phyloP scores from a whole-genome alignment of 2,329 filamentous ascomycete species.

The Penicillium paneum region DNA sequence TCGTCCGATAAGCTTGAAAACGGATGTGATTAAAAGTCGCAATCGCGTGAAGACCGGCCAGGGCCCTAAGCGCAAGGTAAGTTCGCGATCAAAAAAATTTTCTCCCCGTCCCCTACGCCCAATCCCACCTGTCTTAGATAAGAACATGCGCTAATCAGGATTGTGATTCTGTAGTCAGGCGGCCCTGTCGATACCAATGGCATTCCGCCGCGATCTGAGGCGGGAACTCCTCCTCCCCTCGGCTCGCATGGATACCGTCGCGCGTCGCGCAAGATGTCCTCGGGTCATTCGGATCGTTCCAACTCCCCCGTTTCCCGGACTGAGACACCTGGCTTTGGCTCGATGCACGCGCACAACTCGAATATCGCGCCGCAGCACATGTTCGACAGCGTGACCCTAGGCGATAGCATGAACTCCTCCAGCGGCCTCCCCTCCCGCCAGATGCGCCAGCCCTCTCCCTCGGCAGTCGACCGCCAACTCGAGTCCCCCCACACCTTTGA shows the following conservation, averaged over 20 bases:
- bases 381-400: conserved; percentile 69
- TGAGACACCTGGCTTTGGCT: conserved; percentile 66
- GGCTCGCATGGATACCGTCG: conserved; percentile 59
- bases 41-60: conserved; percentile 92
- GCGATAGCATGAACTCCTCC: conserved; percentile 62
- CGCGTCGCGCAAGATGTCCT: conserved; percentile 67
- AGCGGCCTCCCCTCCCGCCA: conserved; percentile 52
- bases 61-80: conserved; percentile 79
- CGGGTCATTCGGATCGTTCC: conserved; percentile 69
- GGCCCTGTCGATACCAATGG: conserved; percentile 54
- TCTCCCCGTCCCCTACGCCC: conserved; percentile 2
- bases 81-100: conserved; percentile 30
- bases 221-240: conserved; percentile 56
- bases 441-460: conserved; percentile 57
- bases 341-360: conserved; percentile 55
- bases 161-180: conserved; percentile 38
- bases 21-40: conserved; percentile 98
- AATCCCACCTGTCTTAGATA: conserved; percentile 16
- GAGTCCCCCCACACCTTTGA: conserved; percentile 76
- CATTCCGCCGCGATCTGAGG: conserved; percentile 56
- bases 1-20: conserved; percentile 93
- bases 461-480: conserved; percentile 60
- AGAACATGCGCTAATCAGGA: conserved; percentile 26
- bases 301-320: conserved; percentile 77
- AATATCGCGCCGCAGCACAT: conserved; percentile 72